These are phyloP conservation scores for Hygrophorus russula DNA, from an alignment of 768 basidiomycete genomes.

Conservation along the genomic window DNA sequence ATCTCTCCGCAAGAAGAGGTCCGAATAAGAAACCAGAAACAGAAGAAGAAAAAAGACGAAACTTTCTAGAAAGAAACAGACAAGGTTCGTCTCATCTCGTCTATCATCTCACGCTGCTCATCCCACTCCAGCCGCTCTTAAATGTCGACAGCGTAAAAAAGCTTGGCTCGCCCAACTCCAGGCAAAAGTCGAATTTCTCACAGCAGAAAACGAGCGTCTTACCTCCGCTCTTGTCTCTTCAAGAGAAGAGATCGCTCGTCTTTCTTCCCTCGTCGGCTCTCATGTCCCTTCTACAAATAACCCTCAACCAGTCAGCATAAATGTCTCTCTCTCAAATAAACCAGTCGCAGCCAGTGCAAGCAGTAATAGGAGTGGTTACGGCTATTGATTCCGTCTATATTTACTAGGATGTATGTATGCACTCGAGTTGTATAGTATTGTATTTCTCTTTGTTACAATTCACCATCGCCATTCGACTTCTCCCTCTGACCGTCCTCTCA, in stretches of 20 bases:
- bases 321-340: conserved; percentile 22
- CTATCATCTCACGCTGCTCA: conserved; percentile 6
- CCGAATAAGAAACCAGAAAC: conserved; percentile 76
- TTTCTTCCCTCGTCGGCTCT: conserved; percentile 63
- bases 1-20: conserved; percentile 9
- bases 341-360: conserved; percentile 1
- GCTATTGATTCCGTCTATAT: conserved; percentile 4
- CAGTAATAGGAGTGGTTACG: conserved; percentile 6
- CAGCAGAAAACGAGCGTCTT: conserved; percentile 92
- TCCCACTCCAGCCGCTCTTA: conserved; percentile 68
- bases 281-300: conserved; percentile 28
- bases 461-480: conserved; percentile 62
- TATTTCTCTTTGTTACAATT: not conserved
- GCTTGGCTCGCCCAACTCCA: conserved; percentile 93
- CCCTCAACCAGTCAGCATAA: conserved; percentile 35
- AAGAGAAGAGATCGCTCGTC: conserved; percentile 83
- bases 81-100: conserved; percentile 54
- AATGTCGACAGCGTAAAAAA: conserved; percentile 98
- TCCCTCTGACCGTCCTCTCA: conserved; percentile 57
- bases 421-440: not conserved
- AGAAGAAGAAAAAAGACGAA: conserved; percentile 94
- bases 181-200: conserved; percentile 84
- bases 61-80: conserved; percentile 94
- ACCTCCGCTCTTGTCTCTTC: conserved; percentile 77
- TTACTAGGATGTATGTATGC: not conserved